Conservation (phyloP, 805 yeast species). For the Starmera dryadoides region DNA sequence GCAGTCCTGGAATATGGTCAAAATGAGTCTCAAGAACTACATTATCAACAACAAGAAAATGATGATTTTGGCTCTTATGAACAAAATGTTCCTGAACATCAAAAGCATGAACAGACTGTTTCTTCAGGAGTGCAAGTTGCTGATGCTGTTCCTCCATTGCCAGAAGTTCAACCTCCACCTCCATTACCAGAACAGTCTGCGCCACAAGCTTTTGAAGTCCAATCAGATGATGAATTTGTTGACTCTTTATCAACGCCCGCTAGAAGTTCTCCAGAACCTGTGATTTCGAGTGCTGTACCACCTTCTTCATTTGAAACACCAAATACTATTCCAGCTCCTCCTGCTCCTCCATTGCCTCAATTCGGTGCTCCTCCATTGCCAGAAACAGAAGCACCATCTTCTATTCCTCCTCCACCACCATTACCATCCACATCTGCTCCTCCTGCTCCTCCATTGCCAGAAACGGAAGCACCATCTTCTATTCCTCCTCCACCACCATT, state of each 20-base stretch:
- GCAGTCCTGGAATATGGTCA: not conserved
- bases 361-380: conserved; percentile 20
- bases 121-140: conserved; percentile 6
- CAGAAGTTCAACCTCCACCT: conserved; percentile 20
- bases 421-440: conserved; percentile 27
- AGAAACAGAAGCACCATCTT: conserved; percentile 17
- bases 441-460: conserved; percentile 24
- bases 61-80: not conserved
- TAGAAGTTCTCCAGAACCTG: conserved; percentile 15
- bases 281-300: conserved; percentile 12
- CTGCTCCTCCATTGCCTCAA: conserved; percentile 27
- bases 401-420: conserved; percentile 21
- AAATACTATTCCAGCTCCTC: conserved; percentile 21
- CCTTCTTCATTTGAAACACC: conserved; percentile 25
- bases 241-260: conserved; percentile 15
- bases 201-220: conserved; percentile 20
- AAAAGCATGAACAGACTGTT: no score
- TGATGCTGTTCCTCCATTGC: conserved; percentile 17
- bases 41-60: not conserved
- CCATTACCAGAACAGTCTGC: conserved; percentile 17
- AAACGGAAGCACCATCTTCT: conserved; percentile 19
- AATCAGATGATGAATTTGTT: conserved; percentile 16
- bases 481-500: conserved; percentile 23
- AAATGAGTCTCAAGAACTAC: not conserved
- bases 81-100: no score